These are phyloP conservation scores for Globisporangium nagaii DNA, from an alignment of 352 stramenopile genomes.

Conservation along the genomic window DNA sequence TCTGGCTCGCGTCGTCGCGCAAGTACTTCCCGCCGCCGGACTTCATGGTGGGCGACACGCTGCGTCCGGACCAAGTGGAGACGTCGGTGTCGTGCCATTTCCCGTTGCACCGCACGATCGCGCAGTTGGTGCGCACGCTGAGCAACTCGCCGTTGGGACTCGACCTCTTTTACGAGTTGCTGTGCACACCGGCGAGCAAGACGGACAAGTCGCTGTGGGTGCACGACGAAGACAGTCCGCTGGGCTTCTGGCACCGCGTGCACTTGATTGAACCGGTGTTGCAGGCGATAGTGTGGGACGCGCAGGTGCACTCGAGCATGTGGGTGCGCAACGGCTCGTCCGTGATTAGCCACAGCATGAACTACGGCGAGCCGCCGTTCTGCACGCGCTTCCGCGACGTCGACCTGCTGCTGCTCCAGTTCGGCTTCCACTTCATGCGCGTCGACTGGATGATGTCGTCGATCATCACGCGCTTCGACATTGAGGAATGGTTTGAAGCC, in stretches of 20 bases:
- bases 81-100: constrained; percentile 73
- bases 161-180: constrained; percentile 51
- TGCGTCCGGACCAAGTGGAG: constrained; percentile 53
- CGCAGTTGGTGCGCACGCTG: constrained; percentile 64
- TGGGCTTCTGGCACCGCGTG: constrained; percentile 80
- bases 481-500: constrained; percentile 48
- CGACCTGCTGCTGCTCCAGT: constrained; percentile 76
- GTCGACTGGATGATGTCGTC: constrained; percentile 77
- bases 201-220: constrained; percentile 43
- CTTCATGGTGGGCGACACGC: constrained; percentile 49
- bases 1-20: constrained; percentile 66
- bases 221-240: constrained; percentile 42
- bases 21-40: constrained; percentile 75
- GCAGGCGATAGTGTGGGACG: constrained; percentile 83
- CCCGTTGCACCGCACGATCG: constrained; percentile 69
- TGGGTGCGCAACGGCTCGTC: constrained; percentile 84
- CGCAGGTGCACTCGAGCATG: constrained; percentile 76
- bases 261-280: constrained; percentile 75
- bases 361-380: constrained; percentile 85
- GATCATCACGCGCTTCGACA: constrained; percentile 66
- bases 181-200: constrained; percentile 24
- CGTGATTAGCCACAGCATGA: constrained; percentile 87
- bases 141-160: constrained; percentile 53
- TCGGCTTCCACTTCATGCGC: constrained; percentile 63
- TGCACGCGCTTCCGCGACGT: constrained; percentile 80